A percentile compares a stretch with the other conserved stretches of the same genome.
Conservation (phyloP, 371 early-diverging fungal genomes). For the Mortierella sp. region DNA sequence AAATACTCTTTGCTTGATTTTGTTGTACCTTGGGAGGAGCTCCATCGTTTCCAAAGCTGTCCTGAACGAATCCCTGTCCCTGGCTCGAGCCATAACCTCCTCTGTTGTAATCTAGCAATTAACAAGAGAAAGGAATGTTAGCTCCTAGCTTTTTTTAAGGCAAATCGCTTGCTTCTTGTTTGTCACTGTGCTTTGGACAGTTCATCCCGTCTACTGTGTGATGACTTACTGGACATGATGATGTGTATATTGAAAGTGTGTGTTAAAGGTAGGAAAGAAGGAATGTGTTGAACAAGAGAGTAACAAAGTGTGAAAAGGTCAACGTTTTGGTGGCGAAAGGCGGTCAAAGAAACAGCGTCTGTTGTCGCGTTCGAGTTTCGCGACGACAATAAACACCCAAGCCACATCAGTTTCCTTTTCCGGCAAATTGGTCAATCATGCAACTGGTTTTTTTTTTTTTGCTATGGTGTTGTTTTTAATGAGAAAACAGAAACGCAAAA, state of each 20-base stretch:
- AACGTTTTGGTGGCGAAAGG: conserved; percentile 35
- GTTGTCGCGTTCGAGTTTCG: background rate
- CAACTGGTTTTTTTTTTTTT: background rate
- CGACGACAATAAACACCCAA: background rate
- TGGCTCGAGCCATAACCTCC: conserved; percentile 24
- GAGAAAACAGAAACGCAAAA: background rate
- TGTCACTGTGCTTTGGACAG: too few relatives aligned
- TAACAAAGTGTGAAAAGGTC: background rate
- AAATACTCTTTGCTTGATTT: background rate
- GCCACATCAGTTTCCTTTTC: conserved; percentile 14
- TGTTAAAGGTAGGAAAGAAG: background rate
- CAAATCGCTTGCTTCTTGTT: background rate
- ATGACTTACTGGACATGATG: conserved; percentile 45
- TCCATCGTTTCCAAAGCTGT: conserved; percentile 40
- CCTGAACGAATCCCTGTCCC: conserved; percentile 33
- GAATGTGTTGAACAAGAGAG: background rate
- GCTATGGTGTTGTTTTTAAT: background rate
- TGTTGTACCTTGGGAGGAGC: conserved; percentile 25
- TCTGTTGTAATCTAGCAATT: conserved; percentile 26
- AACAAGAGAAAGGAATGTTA: background rate
- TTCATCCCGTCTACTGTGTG: too few relatives aligned
- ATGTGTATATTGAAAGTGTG: background rate
- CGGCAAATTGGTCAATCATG: background rate
- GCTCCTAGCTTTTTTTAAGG: background rate
- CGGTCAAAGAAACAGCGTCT: background rate